A percentile compares a stretch with the other conserved stretches of the same genome.
These are phyloP conservation scores for Cryptosporidium ubiquitum DNA, from an alignment of 169 alveolate genomes.

Conservation along the genomic window DNA sequence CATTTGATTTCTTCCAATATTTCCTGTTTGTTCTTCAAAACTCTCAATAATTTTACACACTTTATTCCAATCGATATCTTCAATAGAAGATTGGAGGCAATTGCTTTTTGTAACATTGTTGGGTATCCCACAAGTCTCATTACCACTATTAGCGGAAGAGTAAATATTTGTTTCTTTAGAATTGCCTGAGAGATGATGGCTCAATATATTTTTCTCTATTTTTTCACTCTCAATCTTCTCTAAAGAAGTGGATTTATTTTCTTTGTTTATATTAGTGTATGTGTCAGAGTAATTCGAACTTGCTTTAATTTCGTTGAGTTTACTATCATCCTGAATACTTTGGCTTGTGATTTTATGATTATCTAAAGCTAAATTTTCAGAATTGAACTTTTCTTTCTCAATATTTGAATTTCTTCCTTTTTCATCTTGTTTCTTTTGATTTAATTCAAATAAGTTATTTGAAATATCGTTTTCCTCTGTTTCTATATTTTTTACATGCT, in stretches of 20 bases:
- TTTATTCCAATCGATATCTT: conserved; percentile 18
- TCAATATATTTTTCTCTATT: neutral
- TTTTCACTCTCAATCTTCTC: neutral
- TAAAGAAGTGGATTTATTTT: too few relatives aligned
- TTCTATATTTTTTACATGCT: neutral
- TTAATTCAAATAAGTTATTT: neutral
- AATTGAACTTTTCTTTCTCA: neutral
- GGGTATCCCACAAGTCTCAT: neutral
- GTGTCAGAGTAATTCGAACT: too few relatives aligned
- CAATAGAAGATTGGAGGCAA: neutral
- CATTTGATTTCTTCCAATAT: neutral
- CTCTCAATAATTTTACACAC: conserved; percentile 31
- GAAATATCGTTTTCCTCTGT: neutral
- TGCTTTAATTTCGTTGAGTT: neutral
- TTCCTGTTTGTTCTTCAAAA: conserved; percentile 13
- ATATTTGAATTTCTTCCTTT: neutral
- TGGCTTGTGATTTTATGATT: neutral
- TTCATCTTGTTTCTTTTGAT: neutral
- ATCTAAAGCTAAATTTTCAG: neutral
- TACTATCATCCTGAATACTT: neutral
- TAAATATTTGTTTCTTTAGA: neutral
- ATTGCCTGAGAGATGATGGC: neutral
- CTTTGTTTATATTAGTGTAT: too few relatives aligned
- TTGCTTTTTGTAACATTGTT: neutral
- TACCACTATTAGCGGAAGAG: neutral